Base-by-base conservation (phyloP, 192 early-diverging fungal genomes). In the Radiomyces spectabilis region DNA sequence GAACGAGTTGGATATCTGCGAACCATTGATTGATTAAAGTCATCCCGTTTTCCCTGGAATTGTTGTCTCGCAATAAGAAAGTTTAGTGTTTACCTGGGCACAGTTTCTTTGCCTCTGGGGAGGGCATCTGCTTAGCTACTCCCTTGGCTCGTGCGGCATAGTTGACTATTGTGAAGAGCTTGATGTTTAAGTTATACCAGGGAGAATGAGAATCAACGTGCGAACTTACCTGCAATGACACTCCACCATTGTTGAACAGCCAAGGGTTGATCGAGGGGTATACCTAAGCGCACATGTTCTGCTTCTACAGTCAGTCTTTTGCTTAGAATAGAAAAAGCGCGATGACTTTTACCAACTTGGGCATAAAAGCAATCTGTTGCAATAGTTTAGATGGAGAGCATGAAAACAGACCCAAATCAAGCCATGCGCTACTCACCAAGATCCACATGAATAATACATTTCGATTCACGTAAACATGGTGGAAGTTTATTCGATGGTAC, bases 221-320 rank as follows among this genome's bases (percentile, higher is more conserved):
- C 19, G 30, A 10, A 16, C 15, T 46, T 64, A 65, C 67, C 81
- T 2, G 91, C 91, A 46, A 93, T 80, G 19, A 95, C 68, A 5
- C 77, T 80, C 22, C 85, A 72, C 95, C 95, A 98, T 68, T 98
- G 95, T 65, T 91, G 92, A 10, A 94, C 91, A 12, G 81, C 85
- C 8, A 93, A 49, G n/a, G 93, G 92, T 8, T 72, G 43, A 31
- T 81, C 78, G 0, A 76, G 41, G 37, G 84, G 66, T 27, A 91
- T 64, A 26, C 79, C 85, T 15, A 92, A 69, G 26, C 91, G 66
- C 8, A 83, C 71, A 66, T 85, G 80, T 55, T 91, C 86, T 86
- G 27, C 16, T 19, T 5, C 1, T 32, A 8, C 8, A 57, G 38
- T 24, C 37, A n/a, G 22, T 19, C 22, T 30, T 19, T 40, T 38